These are phyloP conservation scores for Beauveria rudraprayagi DNA, from an alignment of 2,329 filamentous ascomycete genomes.

Conservation along the genomic window DNA sequence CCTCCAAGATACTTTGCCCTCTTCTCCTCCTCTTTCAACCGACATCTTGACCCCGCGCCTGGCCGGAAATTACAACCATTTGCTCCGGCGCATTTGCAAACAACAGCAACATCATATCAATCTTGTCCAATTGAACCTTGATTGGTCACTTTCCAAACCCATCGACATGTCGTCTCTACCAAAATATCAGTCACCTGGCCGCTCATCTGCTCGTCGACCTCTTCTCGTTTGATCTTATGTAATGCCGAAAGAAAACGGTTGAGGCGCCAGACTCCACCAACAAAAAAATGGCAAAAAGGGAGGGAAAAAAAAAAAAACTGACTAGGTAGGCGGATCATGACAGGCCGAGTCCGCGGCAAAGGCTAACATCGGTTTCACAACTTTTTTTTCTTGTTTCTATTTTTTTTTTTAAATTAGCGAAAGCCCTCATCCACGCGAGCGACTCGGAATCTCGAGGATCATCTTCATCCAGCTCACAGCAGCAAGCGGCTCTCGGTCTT, in stretches of 20 bases:
- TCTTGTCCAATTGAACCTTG: no score
- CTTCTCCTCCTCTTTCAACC: no score
- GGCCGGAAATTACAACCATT: no score
- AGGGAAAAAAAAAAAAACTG: background rate
- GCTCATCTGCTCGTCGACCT: background rate
- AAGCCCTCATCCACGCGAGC: background rate
- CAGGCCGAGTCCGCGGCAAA: background rate
- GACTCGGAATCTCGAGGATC: background rate
- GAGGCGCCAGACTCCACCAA: background rate
- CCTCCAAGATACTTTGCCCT: no score
- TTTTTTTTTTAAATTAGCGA: background rate
- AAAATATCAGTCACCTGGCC: no score
- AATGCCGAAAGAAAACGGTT: background rate
- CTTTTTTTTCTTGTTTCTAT: background rate
- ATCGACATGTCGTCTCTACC: no score
- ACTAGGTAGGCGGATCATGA: constrained; percentile 1
- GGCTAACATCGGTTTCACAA: background rate
- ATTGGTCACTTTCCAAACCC: no score
- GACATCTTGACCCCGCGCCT: no score
- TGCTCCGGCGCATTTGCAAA: no score
- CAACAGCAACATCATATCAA: no score
- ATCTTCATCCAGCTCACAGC: background rate
- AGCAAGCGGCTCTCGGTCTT: background rate
- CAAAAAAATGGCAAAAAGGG: background rate
- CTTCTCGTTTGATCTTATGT: background rate